phyloP scores from a whole-genome alignment of 2,329 filamentous ascomycete species.

The Beauveria asiatica region DNA sequence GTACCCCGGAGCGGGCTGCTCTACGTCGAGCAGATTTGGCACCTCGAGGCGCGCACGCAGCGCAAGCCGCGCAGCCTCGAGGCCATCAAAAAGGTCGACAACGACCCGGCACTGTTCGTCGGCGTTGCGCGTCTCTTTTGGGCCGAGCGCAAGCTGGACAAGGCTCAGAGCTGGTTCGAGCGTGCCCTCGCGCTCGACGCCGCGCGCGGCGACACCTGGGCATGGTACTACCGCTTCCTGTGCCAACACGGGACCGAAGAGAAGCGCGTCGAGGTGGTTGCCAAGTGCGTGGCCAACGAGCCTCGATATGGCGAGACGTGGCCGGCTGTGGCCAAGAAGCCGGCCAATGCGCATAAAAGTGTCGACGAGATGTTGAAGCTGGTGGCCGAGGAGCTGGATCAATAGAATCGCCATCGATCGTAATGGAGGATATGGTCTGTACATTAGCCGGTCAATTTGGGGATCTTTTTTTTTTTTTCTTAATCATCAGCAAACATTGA shows the following conservation, averaged over 20 bases:
- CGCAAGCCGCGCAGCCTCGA: slow-evolving; percentile 86
- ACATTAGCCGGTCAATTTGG: background rate
- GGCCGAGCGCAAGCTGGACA: slow-evolving; percentile 84
- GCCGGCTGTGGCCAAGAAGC: slow-evolving; percentile 80
- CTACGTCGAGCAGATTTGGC: slow-evolving; percentile 93
- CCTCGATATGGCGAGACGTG: slow-evolving; percentile 89
- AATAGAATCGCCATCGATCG: slow-evolving; percentile 14
- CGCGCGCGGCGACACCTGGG: slow-evolving; percentile 89
- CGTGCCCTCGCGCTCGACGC: slow-evolving; percentile 84
- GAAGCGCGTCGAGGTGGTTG: slow-evolving; percentile 77
- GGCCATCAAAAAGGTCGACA: slow-evolving; percentile 94
- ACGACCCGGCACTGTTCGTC: slow-evolving; percentile 80
- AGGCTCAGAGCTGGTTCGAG: slow-evolving; percentile 95
- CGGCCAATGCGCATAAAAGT: slow-evolving; percentile 64
- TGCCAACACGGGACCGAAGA: slow-evolving; percentile 88
- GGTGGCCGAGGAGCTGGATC: slow-evolving; percentile 48
- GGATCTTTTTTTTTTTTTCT: background rate
- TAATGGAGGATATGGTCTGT: background rate
- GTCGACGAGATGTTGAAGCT: slow-evolving; percentile 76
- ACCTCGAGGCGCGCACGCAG: slow-evolving; percentile 84
- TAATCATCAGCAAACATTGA: background rate
- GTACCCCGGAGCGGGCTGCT: slow-evolving; percentile 79
- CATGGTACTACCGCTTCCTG: slow-evolving; percentile 95
- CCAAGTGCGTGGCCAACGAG: slow-evolving; percentile 74
- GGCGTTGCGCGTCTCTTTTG: slow-evolving; percentile 94